phyloP scores from a whole-genome alignment of 2,329 filamentous ascomycete genomes.

The Ceratocystis albifundus region DNA sequence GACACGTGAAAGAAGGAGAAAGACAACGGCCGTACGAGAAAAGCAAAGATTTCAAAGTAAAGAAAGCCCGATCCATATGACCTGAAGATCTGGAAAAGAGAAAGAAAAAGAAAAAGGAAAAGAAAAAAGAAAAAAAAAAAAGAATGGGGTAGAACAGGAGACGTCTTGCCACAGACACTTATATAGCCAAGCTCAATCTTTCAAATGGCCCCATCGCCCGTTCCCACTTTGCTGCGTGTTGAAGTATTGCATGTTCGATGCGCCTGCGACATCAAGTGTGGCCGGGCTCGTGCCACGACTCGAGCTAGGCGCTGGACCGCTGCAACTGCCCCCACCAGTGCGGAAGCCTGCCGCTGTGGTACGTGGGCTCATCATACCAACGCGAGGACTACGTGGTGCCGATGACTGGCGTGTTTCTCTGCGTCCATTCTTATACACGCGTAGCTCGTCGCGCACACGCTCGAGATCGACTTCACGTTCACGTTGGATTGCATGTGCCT shows the following conservation, averaged over 20 bases:
- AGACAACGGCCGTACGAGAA: conserved; percentile 8
- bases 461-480: conserved; percentile 44
- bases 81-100: not conserved
- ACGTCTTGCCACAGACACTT: not conserved
- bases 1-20: conserved; percentile 6
- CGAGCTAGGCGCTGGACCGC: conserved; percentile 28
- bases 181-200: conserved; percentile 29
- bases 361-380: conserved; percentile 43
- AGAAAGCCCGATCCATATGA: conserved; percentile 18
- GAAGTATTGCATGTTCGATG: conserved; percentile 34
- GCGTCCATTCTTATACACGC: conserved; percentile 37
- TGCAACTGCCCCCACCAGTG: conserved; percentile 15
- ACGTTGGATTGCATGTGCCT: conserved; percentile 35
- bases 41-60: not conserved
- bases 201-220: conserved; percentile 36
- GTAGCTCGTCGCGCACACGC: conserved; percentile 39
- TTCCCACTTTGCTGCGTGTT: conserved; percentile 31
- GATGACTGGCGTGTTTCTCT: conserved; percentile 46
- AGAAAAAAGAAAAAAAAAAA: too few relatives aligned
- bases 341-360: conserved; percentile 24
- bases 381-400: conserved; percentile 47
- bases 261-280: conserved; percentile 28
- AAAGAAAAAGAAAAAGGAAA: too few relatives aligned
- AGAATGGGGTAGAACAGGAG: not conserved
- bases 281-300: conserved; percentile 44